These are phyloP conservation scores for Castanea sativa DNA, from an alignment of 306 rosid species.

Conservation along the genomic window DNA sequence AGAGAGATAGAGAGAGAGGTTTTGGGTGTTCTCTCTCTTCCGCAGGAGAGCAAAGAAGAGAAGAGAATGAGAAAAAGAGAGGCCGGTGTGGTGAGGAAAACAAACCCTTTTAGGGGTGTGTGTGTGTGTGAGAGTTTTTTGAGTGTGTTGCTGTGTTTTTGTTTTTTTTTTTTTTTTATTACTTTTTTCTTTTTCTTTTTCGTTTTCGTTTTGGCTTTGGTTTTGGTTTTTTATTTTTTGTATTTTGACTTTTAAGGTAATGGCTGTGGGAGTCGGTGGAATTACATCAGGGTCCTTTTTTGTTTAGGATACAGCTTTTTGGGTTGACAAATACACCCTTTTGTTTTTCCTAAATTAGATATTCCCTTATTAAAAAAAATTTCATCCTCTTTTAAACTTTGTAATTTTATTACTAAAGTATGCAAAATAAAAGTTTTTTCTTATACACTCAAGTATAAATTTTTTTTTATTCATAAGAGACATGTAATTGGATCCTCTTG, in stretches of 20 bases:
- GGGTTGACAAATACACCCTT: slow-evolving; percentile 8
- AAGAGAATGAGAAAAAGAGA: slow-evolving; percentile 31
- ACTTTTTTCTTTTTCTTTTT: not conserved
- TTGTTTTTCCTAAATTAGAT: not conserved
- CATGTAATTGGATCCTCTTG: no score
- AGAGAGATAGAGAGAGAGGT: slow-evolving; percentile 2
- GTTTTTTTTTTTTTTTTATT: no score
- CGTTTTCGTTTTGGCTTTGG: no score
- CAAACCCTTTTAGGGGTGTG: slow-evolving; percentile 43
- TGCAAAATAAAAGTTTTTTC: no score
- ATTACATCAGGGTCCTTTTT: slow-evolving; percentile 4
- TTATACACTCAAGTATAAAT: no score
- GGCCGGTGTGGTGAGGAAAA: slow-evolving; percentile 31
- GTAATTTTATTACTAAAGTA: no score
- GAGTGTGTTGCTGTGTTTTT: no score
- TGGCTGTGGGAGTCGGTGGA: not conserved
- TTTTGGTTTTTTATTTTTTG: not conserved
- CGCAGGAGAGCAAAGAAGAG: slow-evolving; percentile 52
- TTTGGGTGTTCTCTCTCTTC: slow-evolving; percentile 69
- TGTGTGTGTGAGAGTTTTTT: no score
- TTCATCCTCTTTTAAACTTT: no score
- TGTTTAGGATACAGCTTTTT: not conserved
- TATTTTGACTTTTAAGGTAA: not conserved
- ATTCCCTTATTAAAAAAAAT: not conserved
- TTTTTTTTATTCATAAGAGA: no score